Conservation (phyloP, 768 basidiomycete genomes). For the Rhodotorula kratochvilovae region DNA sequence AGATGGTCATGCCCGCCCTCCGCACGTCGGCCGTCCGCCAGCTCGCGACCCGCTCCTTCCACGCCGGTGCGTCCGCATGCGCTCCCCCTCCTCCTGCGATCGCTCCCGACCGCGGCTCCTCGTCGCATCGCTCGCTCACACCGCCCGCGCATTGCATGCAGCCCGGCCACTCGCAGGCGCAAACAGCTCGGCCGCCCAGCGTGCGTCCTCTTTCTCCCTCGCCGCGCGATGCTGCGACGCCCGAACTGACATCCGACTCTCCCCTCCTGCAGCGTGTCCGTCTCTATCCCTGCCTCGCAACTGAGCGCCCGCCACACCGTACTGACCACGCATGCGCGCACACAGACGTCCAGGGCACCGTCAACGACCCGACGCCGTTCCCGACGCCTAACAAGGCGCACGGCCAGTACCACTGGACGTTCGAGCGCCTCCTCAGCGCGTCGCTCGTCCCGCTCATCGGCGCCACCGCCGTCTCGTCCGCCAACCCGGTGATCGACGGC, state of each 20-base stretch:
- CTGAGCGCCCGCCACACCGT: neutral
- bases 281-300: neutral
- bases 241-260: neutral
- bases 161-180: conserved; percentile 25
- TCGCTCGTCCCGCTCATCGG: conserved; percentile 80
- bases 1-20: conserved; percentile 1
- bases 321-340: neutral
- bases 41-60: conserved; percentile 12
- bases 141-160: neutral
- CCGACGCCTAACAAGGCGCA: conserved; percentile 62
- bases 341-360: conserved; percentile 65
- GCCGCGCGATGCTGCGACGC: too few species aligned
- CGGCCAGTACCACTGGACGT: conserved; percentile 88
- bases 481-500: conserved; percentile 83
- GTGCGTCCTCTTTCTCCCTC: conserved; percentile 6
- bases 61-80: neutral
- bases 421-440: conserved; percentile 86
- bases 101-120: neutral
- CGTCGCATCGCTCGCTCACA: neutral
- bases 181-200: conserved; percentile 11
- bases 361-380: conserved; percentile 90
- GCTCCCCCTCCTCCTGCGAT: neutral
- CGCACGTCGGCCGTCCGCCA: conserved; percentile 12
- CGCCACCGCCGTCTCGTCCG: conserved; percentile 74
- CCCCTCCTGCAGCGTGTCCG: conserved; percentile 15